Percentiles rank a stretch among this genome's conserved stretches.
These are phyloP conservation scores for Colletotrichum eremochloae DNA, from an alignment of 2,329 filamentous ascomycete species.

Conservation along the genomic window DNA sequence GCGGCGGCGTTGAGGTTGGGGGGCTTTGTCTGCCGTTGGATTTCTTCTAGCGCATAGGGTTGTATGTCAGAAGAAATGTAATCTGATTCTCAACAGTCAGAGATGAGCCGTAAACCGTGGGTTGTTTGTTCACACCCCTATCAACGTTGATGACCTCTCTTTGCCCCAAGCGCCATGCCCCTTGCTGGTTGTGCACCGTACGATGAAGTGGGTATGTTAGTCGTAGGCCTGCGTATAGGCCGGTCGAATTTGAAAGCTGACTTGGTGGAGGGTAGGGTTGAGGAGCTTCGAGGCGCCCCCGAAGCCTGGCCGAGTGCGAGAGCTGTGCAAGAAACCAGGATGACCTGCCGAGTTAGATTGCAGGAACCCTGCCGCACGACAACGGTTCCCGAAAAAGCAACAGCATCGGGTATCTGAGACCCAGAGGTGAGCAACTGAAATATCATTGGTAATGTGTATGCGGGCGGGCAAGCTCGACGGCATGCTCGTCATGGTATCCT, in stretches of 20 bases:
- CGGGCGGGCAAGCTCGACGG: conserved; percentile 33
- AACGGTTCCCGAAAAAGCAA: background rate
- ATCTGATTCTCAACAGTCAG: too few species aligned
- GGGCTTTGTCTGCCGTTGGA: background rate
- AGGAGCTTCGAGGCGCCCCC: background rate
- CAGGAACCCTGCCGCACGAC: background rate
- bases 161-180: background rate
- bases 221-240: background rate
- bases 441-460: conserved; percentile 37
- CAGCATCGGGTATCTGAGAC: background rate
- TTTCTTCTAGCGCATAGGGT: too few species aligned
- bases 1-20: too few species aligned
- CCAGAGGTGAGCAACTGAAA: conserved; percentile 23
- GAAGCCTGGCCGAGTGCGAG: background rate
- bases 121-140: too few species aligned
- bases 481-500: conserved; percentile 36
- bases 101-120: background rate
- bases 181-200: background rate
- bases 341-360: background rate
- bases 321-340: background rate
- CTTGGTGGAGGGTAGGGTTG: background rate
- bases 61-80: background rate
- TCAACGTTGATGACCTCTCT: background rate
- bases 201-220: background rate
- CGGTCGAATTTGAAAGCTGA: background rate